Evolutionary conservation across 2,329 filamentous ascomycete species (phyloP).

Genomic region (Trichoderma arundinaceum): DNA sequence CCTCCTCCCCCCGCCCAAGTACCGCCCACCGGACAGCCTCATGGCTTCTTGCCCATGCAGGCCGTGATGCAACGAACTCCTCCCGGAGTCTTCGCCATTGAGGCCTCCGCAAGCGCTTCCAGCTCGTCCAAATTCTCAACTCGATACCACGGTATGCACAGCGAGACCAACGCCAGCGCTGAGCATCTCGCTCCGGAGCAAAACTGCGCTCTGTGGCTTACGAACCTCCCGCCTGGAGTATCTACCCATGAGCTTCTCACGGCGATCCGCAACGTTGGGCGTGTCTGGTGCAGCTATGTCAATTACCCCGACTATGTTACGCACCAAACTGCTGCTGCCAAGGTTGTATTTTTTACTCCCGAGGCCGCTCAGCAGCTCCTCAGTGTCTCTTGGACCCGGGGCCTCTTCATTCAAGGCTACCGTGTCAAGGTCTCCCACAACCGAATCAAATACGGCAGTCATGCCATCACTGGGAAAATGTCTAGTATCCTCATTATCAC

Average conservation of each 20-base stretch:
- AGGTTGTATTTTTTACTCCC: slow-evolving; percentile 56
- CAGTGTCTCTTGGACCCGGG: slow-evolving; percentile 36
- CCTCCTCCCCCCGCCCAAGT: background rate
- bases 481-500: slow-evolving; percentile 59
- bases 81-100: slow-evolving; percentile 9
- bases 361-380: slow-evolving; percentile 45
- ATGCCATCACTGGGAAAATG: slow-evolving; percentile 39
- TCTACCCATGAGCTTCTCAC: slow-evolving; percentile 52
- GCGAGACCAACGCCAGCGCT: slow-evolving; percentile 45
- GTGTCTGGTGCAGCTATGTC: slow-evolving; percentile 58
- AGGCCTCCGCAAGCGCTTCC: background rate
- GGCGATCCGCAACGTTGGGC: slow-evolving; percentile 53
- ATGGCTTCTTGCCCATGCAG: slow-evolving; percentile 37
- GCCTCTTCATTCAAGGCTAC: slow-evolving; percentile 47
- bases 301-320: slow-evolving; percentile 51
- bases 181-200: slow-evolving; percentile 41
- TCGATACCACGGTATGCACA: slow-evolving; percentile 48
- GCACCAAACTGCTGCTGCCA: slow-evolving; percentile 52
- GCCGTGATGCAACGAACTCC: slow-evolving; percentile 34
- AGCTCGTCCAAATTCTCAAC: slow-evolving; percentile 40
- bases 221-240: slow-evolving; percentile 54
- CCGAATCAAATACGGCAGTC: slow-evolving; percentile 50
- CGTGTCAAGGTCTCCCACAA: slow-evolving; percentile 52
- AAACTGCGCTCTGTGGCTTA: slow-evolving; percentile 61
- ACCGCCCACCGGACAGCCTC: background rate